These are phyloP conservation scores for Claviceps maximensis DNA, from an alignment of 2,329 filamentous ascomycete species.

Conservation along the genomic window DNA sequence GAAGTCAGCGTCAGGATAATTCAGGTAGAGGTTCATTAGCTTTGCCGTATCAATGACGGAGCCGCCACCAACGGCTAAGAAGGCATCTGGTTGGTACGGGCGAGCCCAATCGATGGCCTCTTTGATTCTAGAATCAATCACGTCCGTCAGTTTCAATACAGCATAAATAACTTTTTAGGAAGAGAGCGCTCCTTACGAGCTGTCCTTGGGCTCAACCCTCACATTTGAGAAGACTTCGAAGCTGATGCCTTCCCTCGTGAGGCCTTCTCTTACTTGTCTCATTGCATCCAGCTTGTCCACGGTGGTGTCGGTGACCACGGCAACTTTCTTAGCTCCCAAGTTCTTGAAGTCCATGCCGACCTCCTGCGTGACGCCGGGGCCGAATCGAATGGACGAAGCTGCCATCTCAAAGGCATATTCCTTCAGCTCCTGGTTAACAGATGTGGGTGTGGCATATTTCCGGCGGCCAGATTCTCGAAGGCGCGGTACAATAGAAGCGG, in stretches of 20 bases:
- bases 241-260: conserved; percentile 64
- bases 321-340: conserved; percentile 72
- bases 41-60: conserved; percentile 98
- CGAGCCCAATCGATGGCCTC: conserved; percentile 83
- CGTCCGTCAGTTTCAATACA: conserved; percentile 17
- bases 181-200: conserved; percentile 44
- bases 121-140: conserved; percentile 46
- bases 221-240: conserved; percentile 74
- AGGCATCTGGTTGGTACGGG: conserved; percentile 70
- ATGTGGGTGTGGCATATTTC: conserved; percentile 59
- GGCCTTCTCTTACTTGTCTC: conserved; percentile 71
- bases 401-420: conserved; percentile 99
- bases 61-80: conserved; percentile 77
- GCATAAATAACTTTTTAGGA: background rate
- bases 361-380: conserved; percentile 83
- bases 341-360: conserved; percentile 98
- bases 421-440: conserved; percentile 46
- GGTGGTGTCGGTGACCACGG: conserved; percentile 79
- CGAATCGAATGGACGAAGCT: conserved; percentile 85
- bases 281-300: conserved; percentile 77
- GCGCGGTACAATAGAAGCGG: conserved; percentile 41
- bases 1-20: conserved; percentile 84
- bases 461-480: conserved; percentile 24
- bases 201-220: conserved; percentile 86
- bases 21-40: conserved; percentile 92